Base-by-base conservation (phyloP, 495 filamentous ascomycete species). In the Astrothelium macrocarpum region DNA sequence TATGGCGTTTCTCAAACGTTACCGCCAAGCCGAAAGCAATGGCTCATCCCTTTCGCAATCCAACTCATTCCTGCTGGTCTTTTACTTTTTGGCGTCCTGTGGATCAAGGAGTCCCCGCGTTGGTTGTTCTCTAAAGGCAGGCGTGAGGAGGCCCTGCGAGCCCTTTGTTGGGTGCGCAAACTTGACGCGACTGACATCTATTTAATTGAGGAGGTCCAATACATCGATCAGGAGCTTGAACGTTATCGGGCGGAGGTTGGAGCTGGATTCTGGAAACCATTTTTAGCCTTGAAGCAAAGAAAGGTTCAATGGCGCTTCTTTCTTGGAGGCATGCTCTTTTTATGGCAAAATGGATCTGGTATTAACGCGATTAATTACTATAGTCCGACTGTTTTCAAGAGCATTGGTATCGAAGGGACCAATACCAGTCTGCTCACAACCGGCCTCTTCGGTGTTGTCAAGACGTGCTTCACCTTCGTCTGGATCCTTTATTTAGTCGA, bases 351-450 rank as follows among this genome's bases (percentile, higher is more conserved):
- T 61, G 77, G 81, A 2, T 81, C 78, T 2, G 84, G 86, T 20
- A 88, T 87, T 73, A 87, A 87, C 60, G 82, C 84, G 28, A 84
- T 87, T 72, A 87, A 87, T 77, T 86, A 85, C 73, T 87, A 85
- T 73, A 56, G 49, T 83, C 75, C 61, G 2, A 83, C 80, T 0
- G 81, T 86, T 34, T 86, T 87, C 75, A 75, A 73, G 64, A 78
- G 75, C 63, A 83, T 87, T 59, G 84, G 84, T 28, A 78, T 86
- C 34, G 42, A 68, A 70, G 80, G 79, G 14, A 80, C 79, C 28
- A 79, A 74, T 66, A 75, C 78, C 4, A 70, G 71, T 3, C 78
- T 82, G 65, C 66, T 82, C 14, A 79, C 79, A 1, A 82, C 81
- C 25, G 81, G 81, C 58, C 75, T 80, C 34, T 78, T 80, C 43